Percentiles rank a stretch among this genome's conserved stretches.
Conservation (phyloP, 2,329 filamentous ascomycete genomes). For the Aspergillus flavus region DNA sequence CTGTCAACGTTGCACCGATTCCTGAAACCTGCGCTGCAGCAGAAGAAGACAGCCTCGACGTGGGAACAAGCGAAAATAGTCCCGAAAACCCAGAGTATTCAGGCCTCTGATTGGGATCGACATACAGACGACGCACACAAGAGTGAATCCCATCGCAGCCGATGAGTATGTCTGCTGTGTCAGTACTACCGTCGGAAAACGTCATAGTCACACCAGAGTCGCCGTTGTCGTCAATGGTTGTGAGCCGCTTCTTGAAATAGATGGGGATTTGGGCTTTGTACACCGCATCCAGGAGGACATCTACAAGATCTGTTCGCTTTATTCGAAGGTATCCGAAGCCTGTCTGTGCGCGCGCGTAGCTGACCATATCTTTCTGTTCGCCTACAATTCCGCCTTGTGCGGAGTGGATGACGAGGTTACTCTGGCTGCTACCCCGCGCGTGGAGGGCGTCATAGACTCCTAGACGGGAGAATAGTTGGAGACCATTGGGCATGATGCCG, state of each 20-base stretch:
- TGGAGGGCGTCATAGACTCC: slow-evolving; percentile 19
- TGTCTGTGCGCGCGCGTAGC: background rate
- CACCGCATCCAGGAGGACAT: background rate
- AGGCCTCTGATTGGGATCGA: background rate
- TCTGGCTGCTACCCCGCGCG: background rate
- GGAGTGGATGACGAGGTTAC: background rate
- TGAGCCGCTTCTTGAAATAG: background rate
- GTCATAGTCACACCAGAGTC: background rate
- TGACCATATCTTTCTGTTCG: background rate
- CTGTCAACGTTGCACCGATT: background rate
- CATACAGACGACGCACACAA: background rate
- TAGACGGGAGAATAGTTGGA: slow-evolving; percentile 30
- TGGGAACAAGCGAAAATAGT: background rate
- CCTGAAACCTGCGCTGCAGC: background rate
- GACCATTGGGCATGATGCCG: slow-evolving; percentile 33
- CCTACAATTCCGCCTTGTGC: background rate
- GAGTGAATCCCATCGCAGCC: background rate
- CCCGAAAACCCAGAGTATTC: background rate
- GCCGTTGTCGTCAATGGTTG: background rate
- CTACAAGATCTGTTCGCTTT: background rate
- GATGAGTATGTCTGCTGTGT: background rate
- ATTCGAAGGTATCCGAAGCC: background rate
- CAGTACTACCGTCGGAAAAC: background rate
- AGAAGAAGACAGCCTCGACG: background rate
- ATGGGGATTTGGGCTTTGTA: background rate